phyloP scores from a whole-genome alignment of 2,329 filamentous ascomycete genomes.

The Epichloe hybrida region DNA sequence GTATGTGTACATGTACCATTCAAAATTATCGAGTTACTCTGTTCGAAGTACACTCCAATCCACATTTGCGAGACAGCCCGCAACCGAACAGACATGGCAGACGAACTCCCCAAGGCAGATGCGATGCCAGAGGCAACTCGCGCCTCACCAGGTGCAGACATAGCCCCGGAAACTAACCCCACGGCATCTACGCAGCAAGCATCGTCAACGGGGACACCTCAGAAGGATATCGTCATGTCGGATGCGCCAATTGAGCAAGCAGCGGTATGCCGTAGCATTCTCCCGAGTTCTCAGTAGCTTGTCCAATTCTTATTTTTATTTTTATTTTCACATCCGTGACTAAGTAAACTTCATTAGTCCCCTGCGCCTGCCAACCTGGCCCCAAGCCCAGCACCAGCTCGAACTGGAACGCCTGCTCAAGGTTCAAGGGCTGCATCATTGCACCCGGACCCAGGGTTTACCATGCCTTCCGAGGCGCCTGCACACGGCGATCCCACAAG shows the following conservation, averaged over 20 bases:
- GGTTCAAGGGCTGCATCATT: conserved; percentile 43
- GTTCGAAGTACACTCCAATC: background rate
- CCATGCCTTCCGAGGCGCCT: conserved; percentile 46
- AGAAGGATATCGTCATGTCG: conserved; percentile 29
- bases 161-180: conserved; percentile 9
- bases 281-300: background rate
- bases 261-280: conserved; percentile 18
- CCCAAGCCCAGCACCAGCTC: conserved; percentile 28
- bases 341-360: conserved; percentile 13
- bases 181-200: conserved; percentile 3
- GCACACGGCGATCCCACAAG: conserved; percentile 55
- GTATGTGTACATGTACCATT: no score
- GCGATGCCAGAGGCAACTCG: conserved; percentile 10
- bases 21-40: background rate
- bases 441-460: conserved; percentile 38
- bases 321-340: background rate
- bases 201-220: conserved; percentile 11
- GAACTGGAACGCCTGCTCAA: conserved; percentile 36
- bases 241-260: conserved; percentile 28
- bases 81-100: conserved; percentile 16
- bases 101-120: conserved; percentile 13
- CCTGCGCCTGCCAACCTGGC: conserved; percentile 23
- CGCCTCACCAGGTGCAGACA: conserved; percentile 11
- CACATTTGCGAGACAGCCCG: background rate
- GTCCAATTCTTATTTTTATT: background rate